These are phyloP conservation scores for Suhomyces guaymorum DNA, from an alignment of 1,139 yeast species.

Conservation along the genomic window DNA sequence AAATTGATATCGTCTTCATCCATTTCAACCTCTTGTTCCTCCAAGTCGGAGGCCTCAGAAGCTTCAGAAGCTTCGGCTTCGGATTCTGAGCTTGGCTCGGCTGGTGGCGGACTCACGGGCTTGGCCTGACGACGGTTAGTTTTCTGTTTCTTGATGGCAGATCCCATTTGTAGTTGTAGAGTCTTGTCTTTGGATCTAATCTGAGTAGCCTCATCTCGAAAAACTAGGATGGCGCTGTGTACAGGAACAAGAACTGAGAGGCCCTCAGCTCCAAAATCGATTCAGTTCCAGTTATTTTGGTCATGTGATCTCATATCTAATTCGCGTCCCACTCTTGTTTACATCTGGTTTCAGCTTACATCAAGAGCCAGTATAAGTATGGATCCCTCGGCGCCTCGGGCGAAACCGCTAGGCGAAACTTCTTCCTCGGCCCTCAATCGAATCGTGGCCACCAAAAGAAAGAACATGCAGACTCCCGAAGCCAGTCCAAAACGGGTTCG, in stretches of 20 bases:
- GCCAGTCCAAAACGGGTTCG: not conserved
- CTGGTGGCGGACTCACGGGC: slow-evolving; percentile 9
- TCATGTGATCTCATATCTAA: slow-evolving; percentile 1
- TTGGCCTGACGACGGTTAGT: slow-evolving; percentile 14
- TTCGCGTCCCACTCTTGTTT: slow-evolving; percentile 2
- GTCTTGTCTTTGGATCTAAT: not conserved
- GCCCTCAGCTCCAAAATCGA: no score
- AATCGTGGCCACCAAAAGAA: slow-evolving; percentile 1
- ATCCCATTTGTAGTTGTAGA: slow-evolving; percentile 15
- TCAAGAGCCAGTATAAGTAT: not conserved
- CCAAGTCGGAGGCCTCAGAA: slow-evolving; percentile 4
- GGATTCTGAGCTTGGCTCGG: slow-evolving; percentile 7
- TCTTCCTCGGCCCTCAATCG: slow-evolving; percentile 1
- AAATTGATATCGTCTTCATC: slow-evolving; percentile 18
- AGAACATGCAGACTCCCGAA: not conserved
- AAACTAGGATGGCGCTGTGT: no score
- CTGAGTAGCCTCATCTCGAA: no score
- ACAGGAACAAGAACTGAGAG: no score
- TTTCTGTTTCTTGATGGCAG: slow-evolving; percentile 24
- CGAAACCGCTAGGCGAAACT: slow-evolving; percentile 1
- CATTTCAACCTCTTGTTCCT: slow-evolving; percentile 4
- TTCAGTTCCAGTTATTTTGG: no score
- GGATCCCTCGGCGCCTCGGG: slow-evolving; percentile 3
- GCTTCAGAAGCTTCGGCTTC: slow-evolving; percentile 10
- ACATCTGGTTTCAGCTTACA: slow-evolving; percentile 4